These are phyloP conservation scores for Populus alba DNA, from an alignment of 345 rosid genomes.

Conservation along the genomic window DNA sequence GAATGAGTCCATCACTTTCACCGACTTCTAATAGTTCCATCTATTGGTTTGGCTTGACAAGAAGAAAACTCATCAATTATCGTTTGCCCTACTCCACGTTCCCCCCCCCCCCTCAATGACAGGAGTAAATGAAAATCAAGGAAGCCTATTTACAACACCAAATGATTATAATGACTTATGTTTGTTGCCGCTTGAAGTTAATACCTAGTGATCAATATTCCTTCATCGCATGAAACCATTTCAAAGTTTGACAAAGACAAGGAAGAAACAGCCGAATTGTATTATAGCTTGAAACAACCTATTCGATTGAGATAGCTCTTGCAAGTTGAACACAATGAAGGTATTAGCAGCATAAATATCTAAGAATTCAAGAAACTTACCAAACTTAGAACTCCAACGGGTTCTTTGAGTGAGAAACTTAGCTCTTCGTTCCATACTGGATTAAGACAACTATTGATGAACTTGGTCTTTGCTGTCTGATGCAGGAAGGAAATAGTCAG, in stretches of 20 bases:
- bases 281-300: background rate
- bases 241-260: background rate
- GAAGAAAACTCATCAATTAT: background rate
- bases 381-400: slow-evolving; percentile 58
- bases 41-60: background rate
- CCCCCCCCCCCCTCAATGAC: background rate
- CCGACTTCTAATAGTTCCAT: background rate
- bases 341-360: background rate
- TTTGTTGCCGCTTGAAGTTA: background rate
- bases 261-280: background rate
- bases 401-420: slow-evolving; percentile 65
- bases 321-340: background rate
- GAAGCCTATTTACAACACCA: background rate
- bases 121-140: background rate
- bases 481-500: slow-evolving; percentile 2
- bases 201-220: background rate
- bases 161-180: no score
- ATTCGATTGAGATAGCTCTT: background rate
- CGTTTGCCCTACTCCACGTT: no score
- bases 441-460: slow-evolving; percentile 84
- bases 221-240: background rate
- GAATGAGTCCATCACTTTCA: background rate
- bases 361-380: slow-evolving; percentile 31
- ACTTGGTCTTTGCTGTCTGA: slow-evolving; percentile 89
- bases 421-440: slow-evolving; percentile 97